These are phyloP conservation scores for Cladorrhinum sp. DNA, from an alignment of 2,329 filamentous ascomycete genomes.

Conservation along the genomic window DNA sequence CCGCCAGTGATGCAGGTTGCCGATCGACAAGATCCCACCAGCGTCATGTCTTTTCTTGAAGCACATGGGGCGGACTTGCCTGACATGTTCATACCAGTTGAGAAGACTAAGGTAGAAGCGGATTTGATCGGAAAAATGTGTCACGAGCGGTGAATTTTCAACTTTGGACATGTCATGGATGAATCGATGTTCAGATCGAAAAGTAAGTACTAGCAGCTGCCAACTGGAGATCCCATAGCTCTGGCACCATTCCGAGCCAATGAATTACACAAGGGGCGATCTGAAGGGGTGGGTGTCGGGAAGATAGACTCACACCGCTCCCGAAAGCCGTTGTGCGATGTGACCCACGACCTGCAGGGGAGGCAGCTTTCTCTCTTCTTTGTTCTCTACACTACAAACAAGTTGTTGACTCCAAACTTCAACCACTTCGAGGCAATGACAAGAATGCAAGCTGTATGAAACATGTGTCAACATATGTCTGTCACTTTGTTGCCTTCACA, in stretches of 20 bases:
- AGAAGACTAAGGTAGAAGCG: background rate
- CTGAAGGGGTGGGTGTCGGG: constrained; percentile 7
- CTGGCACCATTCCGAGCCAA: constrained; percentile 17
- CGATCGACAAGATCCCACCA: background rate
- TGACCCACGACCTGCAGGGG: constrained; percentile 2
- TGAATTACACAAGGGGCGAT: constrained; percentile 11
- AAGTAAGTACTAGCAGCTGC: background rate
- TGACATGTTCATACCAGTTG: background rate
- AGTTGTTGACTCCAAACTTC: constrained; percentile 1
- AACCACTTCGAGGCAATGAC: constrained; percentile 12
- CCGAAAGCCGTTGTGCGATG: constrained; percentile 11
- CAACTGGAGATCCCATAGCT: constrained; percentile 7
- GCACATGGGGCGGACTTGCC: background rate
- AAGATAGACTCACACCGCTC: constrained; percentile 20
- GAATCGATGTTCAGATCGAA: constrained; percentile 1
- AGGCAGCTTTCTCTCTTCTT: background rate
- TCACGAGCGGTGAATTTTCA: constrained; percentile 16
- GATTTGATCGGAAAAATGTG: background rate
- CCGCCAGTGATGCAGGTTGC: background rate
- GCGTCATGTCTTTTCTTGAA: background rate
- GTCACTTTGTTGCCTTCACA: constrained; percentile 9
- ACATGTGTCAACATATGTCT: constrained; percentile 6
- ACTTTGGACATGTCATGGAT: background rate
- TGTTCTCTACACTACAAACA: background rate
- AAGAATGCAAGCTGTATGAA: constrained; percentile 10